Evolutionary conservation across 106 monocot species (phyloP).

Genomic region (Triglochin maritima): DNA sequence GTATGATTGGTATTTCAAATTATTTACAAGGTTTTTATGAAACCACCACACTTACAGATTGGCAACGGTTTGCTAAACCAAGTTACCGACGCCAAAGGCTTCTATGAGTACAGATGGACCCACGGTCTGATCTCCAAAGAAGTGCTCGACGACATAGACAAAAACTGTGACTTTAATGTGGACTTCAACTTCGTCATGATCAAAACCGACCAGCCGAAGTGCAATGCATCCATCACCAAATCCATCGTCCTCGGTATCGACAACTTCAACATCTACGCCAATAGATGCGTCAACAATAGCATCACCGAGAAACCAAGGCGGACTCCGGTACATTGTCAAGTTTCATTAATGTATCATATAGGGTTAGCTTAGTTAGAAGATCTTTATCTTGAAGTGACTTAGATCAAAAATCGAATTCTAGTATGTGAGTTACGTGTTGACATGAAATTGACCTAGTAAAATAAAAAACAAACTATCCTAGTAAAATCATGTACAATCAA

Average conservation of each 20-base stretch:
- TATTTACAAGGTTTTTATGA: no score
- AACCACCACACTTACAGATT: no score
- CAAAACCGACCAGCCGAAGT: background rate
- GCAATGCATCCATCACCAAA: background rate
- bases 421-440: no score
- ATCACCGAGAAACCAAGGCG: background rate
- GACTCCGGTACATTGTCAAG: conserved; percentile 1
- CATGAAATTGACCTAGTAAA: no score
- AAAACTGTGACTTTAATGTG: conserved; percentile 5
- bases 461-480: no score
- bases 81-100: background rate
- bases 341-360: no score
- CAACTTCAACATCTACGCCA: conserved; percentile 31
- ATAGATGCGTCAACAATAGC: conserved; percentile 2
- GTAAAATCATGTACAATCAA: no score
- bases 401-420: no score
- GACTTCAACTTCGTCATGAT: background rate
- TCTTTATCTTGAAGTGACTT: no score
- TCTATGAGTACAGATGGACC: conserved; percentile 20
- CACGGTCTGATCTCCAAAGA: conserved; percentile 25
- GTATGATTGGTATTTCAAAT: no score
- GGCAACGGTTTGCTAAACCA: conserved; percentile 26
- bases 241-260: conserved; percentile 5
- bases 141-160: background rate
- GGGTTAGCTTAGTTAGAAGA: no score